A percentile compares a stretch with the other conserved stretches of the same genome.
phyloP scores from a whole-genome alignment of 352 stramenopile species.

The Aphanomyces invadans region DNA sequence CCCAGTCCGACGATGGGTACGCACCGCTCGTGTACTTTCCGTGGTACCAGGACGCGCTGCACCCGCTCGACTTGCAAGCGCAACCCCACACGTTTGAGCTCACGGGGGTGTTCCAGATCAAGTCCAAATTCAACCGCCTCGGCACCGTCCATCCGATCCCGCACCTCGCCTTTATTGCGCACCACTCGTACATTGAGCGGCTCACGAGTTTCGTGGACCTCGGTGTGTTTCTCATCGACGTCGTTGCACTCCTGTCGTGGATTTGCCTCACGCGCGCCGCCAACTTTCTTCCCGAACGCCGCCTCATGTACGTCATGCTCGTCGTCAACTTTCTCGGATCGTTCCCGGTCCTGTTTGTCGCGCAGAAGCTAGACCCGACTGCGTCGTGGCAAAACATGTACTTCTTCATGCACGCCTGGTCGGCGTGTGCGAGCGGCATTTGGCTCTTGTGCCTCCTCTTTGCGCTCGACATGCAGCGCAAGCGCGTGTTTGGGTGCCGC shows the following conservation, averaged over 20 bases:
- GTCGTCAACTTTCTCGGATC: conserved; percentile 20
- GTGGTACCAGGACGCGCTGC: conserved; percentile 21
- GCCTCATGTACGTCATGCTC: conserved; percentile 21
- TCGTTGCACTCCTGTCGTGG: conserved; percentile 6
- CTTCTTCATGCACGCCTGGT: conserved; percentile 22
- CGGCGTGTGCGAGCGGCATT: conserved; percentile 7
- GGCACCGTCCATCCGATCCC: conserved; percentile 7
- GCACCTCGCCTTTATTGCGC: conserved; percentile 11
- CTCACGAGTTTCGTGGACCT: conserved; percentile 20
- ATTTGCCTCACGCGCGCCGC: conserved; percentile 10
- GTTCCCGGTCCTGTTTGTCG: conserved; percentile 19
- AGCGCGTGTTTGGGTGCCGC: conserved; percentile 17
- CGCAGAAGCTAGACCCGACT: conserved; percentile 6
- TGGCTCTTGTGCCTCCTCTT: conserved; percentile 23
- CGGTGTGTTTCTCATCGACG: conserved; percentile 14
- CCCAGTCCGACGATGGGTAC: conserved; percentile 8
- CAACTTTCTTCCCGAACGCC: conserved; percentile 16
- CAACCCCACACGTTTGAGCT: conserved; percentile 20
- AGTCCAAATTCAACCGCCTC: neutral
- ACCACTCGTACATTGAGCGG: conserved; percentile 25
- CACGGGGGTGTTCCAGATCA: conserved; percentile 13
- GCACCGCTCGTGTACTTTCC: conserved; percentile 23
- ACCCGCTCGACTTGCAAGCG: conserved; percentile 4
- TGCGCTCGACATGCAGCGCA: conserved; percentile 24
- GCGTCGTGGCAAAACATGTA: conserved; percentile 17